Conservation (phyloP, 148 eudicot genomes). For the Amaranthus hypochondriacus region DNA sequence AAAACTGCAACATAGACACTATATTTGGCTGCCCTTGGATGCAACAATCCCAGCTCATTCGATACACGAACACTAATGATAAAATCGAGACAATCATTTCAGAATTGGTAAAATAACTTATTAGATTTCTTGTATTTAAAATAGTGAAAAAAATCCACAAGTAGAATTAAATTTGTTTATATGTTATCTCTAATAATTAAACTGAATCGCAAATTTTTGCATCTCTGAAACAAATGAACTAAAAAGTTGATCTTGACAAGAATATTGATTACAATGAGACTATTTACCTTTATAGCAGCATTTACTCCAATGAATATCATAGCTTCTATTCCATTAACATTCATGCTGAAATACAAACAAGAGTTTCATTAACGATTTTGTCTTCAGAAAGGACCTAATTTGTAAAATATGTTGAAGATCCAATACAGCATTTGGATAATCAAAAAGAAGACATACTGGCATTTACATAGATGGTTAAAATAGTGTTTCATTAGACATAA, state of each 20-base stretch:
- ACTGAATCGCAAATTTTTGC: no score
- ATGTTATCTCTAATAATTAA: no score
- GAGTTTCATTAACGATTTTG: background rate
- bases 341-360: conserved; percentile 46
- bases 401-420: background rate
- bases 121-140: no score
- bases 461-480: no score
- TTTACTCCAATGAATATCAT: conserved; percentile 80
- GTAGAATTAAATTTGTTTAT: no score
- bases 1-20: conserved; percentile 52
- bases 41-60: conserved; percentile 69
- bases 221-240: no score
- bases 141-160: no score
- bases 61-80: conserved; percentile 64
- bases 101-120: background rate
- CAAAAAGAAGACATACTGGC: no score
- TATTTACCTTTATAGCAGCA: conserved; percentile 75
- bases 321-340: conserved; percentile 52
- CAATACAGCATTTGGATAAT: background rate
- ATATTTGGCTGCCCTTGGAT: conserved; percentile 64
- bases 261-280: background rate
- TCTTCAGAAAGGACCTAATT: background rate
- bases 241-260: no score
- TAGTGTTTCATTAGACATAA: no score
- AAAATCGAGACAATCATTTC: background rate